Evolutionary conservation across 192 early-diverging fungal genomes (phyloP), one percentile per base, ranked within the genome.

Genomic region (Jimgerdemannia flammicorona): DNA sequence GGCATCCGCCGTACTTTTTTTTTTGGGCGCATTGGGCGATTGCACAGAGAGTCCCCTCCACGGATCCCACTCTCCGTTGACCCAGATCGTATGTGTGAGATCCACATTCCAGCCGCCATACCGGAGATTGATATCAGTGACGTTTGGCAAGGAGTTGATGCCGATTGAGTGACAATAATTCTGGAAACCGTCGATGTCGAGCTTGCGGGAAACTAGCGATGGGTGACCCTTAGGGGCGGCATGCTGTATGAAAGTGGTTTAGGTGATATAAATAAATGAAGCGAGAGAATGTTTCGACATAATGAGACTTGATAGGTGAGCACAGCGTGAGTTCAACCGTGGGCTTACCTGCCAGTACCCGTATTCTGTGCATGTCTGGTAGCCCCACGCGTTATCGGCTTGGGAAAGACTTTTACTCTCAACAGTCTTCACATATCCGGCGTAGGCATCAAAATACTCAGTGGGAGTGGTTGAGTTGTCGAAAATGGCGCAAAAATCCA

Each of bases 51-150:
- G 43, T 42, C 69, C 71, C 3, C 77, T 44, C 77, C 77, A 78
- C 18, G 77, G 77, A 64, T 78, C 77, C 72, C 73, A 78, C 8
- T 70, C 72, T 42, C 77, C 77, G 42, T 78, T 73, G 18, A 78
- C 20, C 72, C 73, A 79, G 67, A 71, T 70, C 29, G 68, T 68
- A n/a, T 70, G 78, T 8, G 44, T 42, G 18, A 79, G 54, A 8
- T 68, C 54, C 3, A 59, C 67, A 41, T 79, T 6, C 78, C 78
- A 79, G 18, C 78, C 78, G 41, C 67, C 74, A 42, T 75, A 79
- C 4, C 75, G 65, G 4, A 70, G 40, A 67, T 79, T 79, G 11
- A 71, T 74, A 3, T 70, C n/a, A 11, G 64, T 9, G 70, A 66
- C 69, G 18, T 14, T 39, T 41, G 78, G 78, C 1, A 10, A 17